A percentile compares a stretch with the other conserved stretches of the same genome.
phyloP scores from a whole-genome alignment of 2,329 filamentous ascomycete genomes.

The Paecilomyces dactylethromorphus region DNA sequence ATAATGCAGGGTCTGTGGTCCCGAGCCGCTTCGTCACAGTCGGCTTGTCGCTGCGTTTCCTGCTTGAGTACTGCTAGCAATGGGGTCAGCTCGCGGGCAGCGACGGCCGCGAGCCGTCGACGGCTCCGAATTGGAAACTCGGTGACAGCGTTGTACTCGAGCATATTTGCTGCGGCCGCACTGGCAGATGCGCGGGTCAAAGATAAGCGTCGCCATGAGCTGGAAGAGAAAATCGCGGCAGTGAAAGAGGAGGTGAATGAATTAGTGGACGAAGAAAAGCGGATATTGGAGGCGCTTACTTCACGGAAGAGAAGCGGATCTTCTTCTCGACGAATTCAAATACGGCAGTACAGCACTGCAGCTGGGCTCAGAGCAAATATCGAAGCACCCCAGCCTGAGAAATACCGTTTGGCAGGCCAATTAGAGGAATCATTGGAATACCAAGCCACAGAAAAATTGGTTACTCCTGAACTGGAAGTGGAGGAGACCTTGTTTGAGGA shows the following conservation, averaged over 20 bases:
- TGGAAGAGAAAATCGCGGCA: conserved; percentile 36
- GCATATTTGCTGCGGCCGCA: conserved; percentile 36
- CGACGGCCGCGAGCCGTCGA: conserved; percentile 29
- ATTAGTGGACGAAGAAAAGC: conserved; percentile 32
- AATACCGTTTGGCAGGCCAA: neutral
- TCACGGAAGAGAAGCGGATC: conserved; percentile 13
- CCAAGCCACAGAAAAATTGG: neutral
- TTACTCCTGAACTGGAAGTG: neutral
- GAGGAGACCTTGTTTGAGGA: conserved; percentile 4
- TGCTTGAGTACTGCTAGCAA: conserved; percentile 30
- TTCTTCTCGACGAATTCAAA: conserved; percentile 15
- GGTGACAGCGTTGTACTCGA: conserved; percentile 37
- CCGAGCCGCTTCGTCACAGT: conserved; percentile 30
- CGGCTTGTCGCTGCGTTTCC: conserved; percentile 36
- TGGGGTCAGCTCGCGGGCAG: conserved; percentile 27
- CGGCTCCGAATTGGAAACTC: conserved; percentile 36
- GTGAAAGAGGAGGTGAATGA: conserved; percentile 36
- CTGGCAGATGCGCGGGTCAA: conserved; percentile 35
- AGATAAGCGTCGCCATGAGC: conserved; percentile 31
- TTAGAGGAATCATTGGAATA: neutral
- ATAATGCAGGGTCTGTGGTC: conserved; percentile 41
- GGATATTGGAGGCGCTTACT: conserved; percentile 25
- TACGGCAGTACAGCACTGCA: conserved; percentile 18
- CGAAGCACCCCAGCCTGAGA: neutral
- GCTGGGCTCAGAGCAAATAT: conserved; percentile 6